Conservation (phyloP, 768 basidiomycete genomes). For the Termitomyces sp. region DNA sequence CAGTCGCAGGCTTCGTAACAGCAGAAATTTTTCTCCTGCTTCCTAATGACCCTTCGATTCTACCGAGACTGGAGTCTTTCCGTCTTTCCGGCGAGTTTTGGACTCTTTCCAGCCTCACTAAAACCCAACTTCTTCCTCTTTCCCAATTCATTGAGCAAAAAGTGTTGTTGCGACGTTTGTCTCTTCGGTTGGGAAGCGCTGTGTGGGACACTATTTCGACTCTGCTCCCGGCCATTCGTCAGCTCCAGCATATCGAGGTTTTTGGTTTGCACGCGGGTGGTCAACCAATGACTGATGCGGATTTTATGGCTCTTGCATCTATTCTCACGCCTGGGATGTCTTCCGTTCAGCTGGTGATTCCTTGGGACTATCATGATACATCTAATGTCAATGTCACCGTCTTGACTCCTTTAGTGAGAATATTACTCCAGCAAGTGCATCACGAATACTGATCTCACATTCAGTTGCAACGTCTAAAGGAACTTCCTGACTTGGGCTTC, state of each 20-base stretch:
- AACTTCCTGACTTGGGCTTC: too few relatives aligned
- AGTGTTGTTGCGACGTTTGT: conserved; percentile 25
- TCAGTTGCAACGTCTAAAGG: too few relatives aligned
- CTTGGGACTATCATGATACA: too few relatives aligned
- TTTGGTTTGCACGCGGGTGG: conserved; percentile 36
- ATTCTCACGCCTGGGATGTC: conserved; percentile 25
- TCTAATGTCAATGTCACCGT: too few relatives aligned
- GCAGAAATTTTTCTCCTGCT: conserved; percentile 26
- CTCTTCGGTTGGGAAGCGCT: conserved; percentile 29
- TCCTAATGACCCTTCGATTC: conserved; percentile 20
- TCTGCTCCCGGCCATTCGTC: conserved; percentile 22
- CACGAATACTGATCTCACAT: too few relatives aligned
- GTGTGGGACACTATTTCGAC: conserved; percentile 15
- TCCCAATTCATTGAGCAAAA: conserved; percentile 29
- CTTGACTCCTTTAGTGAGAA: too few relatives aligned
- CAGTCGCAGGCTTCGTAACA: conserved; percentile 30
- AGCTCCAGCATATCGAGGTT: conserved; percentile 28
- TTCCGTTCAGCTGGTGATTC: conserved; percentile 33
- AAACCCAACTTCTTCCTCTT: too few relatives aligned
- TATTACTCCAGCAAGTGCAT: too few relatives aligned
- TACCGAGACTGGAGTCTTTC: conserved; percentile 33
- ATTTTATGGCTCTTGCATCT: conserved; percentile 20
- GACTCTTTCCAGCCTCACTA: conserved; percentile 10
- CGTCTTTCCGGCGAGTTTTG: conserved; percentile 29
- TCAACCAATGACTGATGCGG: conserved; percentile 20